Base-by-base conservation (phyloP, 2,329 filamentous ascomycete genomes). In the Pseudogymnoascus sp. region DNA sequence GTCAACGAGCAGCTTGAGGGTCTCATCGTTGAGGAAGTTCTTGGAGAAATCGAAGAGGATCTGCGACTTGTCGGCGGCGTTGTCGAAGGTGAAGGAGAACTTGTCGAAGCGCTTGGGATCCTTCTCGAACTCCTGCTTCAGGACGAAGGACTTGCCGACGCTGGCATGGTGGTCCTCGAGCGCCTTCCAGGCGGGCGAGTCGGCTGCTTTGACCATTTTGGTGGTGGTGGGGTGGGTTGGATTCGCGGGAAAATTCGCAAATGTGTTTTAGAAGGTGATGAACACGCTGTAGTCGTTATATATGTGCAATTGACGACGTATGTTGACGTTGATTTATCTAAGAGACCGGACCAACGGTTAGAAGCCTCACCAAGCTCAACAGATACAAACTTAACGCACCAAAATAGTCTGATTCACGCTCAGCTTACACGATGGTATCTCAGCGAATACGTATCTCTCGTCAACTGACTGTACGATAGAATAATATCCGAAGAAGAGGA, bases 21-120 rank as follows among this genome's bases (percentile, higher is more conserved):
- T 97, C 78, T 97, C 92, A 69, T 96, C 90, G 65, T 89, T 94
- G 71, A 97, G 76, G 77, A 99, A 92, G 85, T 99, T 99, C 86
- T 99, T 99, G 81, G 89, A 94, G 80, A 96, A 99, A 78, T 99
- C 94, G 77, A 97, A 99, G 66, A 99, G 85, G 72, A 95, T 94
- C 67, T 97, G 91, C 69, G 86, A 87, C 72, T 82, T 83, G 72
- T 95, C 90, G 68, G 89, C 87, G 60, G 83, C 76, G 77, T 90
- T 92, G 31, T 83, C 80, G 77, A 97, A 96, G 72, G 84, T 90
- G 75, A 87, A 89, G 74, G 87, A 89, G 80, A 96, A 92, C 78
- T 94, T 96, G 72, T 87, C 78, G 81, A 97, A 97, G 66, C 94
- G 91, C 73, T 89, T 75, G 59, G 92, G 86, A 75, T 99, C 92